Evolutionary conservation across 768 basidiomycete species (phyloP).

Genomic region (Obba rivulosa): DNA sequence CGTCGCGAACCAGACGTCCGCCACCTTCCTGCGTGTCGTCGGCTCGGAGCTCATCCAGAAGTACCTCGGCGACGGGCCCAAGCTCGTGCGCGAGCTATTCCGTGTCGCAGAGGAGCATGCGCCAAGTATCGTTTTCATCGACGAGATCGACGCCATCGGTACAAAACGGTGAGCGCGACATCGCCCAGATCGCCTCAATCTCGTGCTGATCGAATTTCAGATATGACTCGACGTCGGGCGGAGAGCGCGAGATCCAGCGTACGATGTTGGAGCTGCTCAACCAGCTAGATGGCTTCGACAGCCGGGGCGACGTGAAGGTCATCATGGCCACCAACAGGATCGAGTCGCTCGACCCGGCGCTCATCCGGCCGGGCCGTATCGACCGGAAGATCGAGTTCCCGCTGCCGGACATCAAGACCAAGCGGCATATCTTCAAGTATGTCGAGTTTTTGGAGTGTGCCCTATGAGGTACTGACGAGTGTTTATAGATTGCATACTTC

Average conservation of each 20-base stretch:
- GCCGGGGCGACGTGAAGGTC: constrained; percentile 98
- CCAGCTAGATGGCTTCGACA: constrained; percentile 99
- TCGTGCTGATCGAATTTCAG: constrained; percentile 34
- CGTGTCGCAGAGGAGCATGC: constrained; percentile 96
- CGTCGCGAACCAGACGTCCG: constrained; percentile 96
- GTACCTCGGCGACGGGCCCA: constrained; percentile 97
- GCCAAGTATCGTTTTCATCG: constrained; percentile 98
- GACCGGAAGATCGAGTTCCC: constrained; percentile 99
- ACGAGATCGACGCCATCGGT: constrained; percentile 98
- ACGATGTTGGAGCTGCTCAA: constrained; percentile 99
- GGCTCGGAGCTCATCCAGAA: constrained; percentile 99
- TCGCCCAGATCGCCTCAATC: not conserved
- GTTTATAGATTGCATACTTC: constrained; percentile 75
- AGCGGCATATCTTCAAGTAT: constrained; percentile 95
- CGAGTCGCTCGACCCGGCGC: constrained; percentile 93
- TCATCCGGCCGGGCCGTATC: constrained; percentile 97
- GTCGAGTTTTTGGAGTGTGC: constrained; percentile 10
- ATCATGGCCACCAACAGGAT: constrained; percentile 99
- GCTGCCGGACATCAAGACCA: constrained; percentile 96
- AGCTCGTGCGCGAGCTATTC: constrained; percentile 96
- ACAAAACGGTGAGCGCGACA: constrained; percentile 78
- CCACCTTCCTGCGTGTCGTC: constrained; percentile 95
- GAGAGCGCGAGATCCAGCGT: constrained; percentile 97
- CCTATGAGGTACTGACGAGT: constrained; percentile 1
- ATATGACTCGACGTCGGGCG: constrained; percentile 97